Conservation (phyloP, 768 basidiomycete species). For the Dentipellis fragilis region DNA sequence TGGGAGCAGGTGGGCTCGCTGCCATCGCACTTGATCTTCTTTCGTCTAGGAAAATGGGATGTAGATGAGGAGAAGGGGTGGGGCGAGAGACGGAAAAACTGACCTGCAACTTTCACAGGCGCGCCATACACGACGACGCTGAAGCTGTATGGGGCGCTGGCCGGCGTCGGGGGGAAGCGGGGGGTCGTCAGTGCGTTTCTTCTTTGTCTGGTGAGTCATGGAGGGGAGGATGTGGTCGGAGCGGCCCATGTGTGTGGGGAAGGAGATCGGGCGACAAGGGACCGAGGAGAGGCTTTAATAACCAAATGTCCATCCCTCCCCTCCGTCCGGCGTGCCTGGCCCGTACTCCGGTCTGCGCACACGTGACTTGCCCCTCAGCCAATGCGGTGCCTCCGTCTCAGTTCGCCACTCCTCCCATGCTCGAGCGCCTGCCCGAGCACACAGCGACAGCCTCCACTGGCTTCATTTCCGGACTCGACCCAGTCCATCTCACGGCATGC, state of each 20-base stretch:
- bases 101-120: conserved; percentile 87
- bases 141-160: conserved; percentile 66
- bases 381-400: not conserved
- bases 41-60: conserved; percentile 42
- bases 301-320: not conserved
- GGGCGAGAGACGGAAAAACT: conserved; percentile 20
- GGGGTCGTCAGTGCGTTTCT: conserved; percentile 64
- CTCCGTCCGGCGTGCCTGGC: not conserved
- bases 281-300: not conserved
- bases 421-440: too few relatives aligned
- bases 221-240: conserved; percentile 9
- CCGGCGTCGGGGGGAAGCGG: conserved; percentile 39
- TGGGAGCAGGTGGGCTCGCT: conserved; percentile 80
- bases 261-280: not conserved
- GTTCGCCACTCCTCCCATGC: too few relatives aligned
- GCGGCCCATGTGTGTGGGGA: conserved; percentile 8
- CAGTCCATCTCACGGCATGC: too few relatives aligned
- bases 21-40: conserved; percentile 93
- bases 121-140: conserved; percentile 75
- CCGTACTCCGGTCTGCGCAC: not conserved
- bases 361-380: not conserved
- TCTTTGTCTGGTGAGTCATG: conserved; percentile 56
- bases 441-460: too few relatives aligned
- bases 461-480: too few relatives aligned
- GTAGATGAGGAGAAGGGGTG: conserved; percentile 5